Percentiles rank a stretch among this genome's conserved stretches.
These are phyloP conservation scores for Apiospora malaysiana DNA, from an alignment of 2,329 filamentous ascomycete genomes.

Conservation along the genomic window DNA sequence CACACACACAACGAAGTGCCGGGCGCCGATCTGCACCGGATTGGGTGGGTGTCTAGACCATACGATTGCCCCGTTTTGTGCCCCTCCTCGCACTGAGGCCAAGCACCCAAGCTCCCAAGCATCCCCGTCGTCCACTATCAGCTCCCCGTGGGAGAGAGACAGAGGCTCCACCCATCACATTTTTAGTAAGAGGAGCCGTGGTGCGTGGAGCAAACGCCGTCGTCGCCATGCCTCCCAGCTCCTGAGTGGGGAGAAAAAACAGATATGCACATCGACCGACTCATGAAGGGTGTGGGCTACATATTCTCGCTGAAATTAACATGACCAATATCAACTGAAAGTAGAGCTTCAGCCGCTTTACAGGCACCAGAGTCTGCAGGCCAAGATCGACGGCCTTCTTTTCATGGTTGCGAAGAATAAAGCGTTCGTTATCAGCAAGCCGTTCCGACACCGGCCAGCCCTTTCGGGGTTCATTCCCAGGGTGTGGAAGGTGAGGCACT, in stretches of 20 bases:
- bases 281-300: background rate
- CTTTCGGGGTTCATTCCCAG: background rate
- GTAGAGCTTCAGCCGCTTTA: background rate
- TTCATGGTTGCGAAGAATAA: background rate
- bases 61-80: background rate
- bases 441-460: constrained; percentile 11
- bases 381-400: background rate
- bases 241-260: background rate
- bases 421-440: background rate
- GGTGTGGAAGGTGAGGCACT: background rate
- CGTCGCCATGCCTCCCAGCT: background rate
- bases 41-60: constrained; percentile 9
- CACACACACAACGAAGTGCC: background rate
- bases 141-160: background rate
- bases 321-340: constrained; percentile 8
- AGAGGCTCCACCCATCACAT: background rate
- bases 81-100: background rate
- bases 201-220: background rate
- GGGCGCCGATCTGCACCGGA: constrained; percentile 20
- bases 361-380: background rate
- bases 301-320: background rate
- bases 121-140: background rate
- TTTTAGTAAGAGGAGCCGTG: background rate
- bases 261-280: background rate
- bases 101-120: background rate